These are phyloP conservation scores for Metschnikowia koreensis DNA, from an alignment of 805 yeast genomes.

Conservation along the genomic window DNA sequence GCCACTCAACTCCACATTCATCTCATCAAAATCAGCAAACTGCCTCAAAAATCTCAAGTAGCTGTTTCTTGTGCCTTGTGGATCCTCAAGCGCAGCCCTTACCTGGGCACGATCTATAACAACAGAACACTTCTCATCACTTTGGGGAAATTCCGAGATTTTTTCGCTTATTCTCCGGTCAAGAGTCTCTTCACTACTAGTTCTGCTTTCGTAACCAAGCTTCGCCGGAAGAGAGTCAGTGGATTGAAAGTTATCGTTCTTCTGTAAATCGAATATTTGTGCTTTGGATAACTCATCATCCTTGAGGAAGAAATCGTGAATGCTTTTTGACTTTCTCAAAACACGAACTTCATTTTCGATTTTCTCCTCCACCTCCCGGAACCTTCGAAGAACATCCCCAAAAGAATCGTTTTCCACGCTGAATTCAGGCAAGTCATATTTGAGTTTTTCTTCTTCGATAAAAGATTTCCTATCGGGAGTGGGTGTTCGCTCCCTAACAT, in stretches of 20 bases:
- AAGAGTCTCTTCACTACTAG: slow-evolving; percentile 1
- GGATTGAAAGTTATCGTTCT: slow-evolving; percentile 25
- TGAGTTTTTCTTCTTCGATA: neutral
- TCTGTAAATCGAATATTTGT: slow-evolving; percentile 40
- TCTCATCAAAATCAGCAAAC: slow-evolving; percentile 31
- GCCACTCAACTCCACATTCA: slow-evolving; percentile 30
- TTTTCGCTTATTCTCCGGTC: neutral
- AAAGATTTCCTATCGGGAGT: slow-evolving; percentile 1
- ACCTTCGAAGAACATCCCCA: slow-evolving; percentile 16
- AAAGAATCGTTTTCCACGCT: slow-evolving; percentile 16
- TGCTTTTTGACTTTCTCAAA: slow-evolving; percentile 7
- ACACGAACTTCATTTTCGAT: slow-evolving; percentile 15
- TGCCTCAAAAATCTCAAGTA: slow-evolving; percentile 36
- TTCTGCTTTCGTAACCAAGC: neutral
- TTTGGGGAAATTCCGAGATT: slow-evolving; percentile 5
- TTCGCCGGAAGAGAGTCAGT: slow-evolving; percentile 16
- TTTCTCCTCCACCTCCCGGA: slow-evolving; percentile 19
- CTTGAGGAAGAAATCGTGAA: slow-evolving; percentile 29
- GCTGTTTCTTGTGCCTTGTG: slow-evolving; percentile 4
- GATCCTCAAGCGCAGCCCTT: slow-evolving; percentile 8
- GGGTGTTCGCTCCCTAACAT: slow-evolving; percentile 6
- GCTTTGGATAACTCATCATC: slow-evolving; percentile 44
- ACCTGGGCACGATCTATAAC: slow-evolving; percentile 2
- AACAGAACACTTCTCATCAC: slow-evolving; percentile 1
- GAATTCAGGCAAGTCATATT: slow-evolving; percentile 16